Conservation (phyloP, 495 filamentous ascomycete genomes). For the Neurospora sp. region DNA sequence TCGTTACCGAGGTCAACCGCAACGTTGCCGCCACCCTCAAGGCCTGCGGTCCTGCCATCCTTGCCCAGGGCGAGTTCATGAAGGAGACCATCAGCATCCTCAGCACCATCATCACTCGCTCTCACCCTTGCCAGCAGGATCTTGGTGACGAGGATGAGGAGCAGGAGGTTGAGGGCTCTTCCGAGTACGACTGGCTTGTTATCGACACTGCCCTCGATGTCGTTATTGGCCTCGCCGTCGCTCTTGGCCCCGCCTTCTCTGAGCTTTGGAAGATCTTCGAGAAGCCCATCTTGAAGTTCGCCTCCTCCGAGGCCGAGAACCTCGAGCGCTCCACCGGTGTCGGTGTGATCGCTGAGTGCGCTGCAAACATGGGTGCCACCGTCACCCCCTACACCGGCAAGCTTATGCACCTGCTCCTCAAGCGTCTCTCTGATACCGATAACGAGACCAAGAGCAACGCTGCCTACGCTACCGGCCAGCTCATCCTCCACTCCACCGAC, state of each 20-base stretch:
- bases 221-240: slow-evolving; percentile 68
- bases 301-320: slow-evolving; percentile 63
- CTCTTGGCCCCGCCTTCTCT: slow-evolving; percentile 68
- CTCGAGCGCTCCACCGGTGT: slow-evolving; percentile 81
- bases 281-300: slow-evolving; percentile 79
- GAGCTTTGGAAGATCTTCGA: slow-evolving; percentile 91
- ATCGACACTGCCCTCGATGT: slow-evolving; percentile 92
- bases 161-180: slow-evolving; percentile 57
- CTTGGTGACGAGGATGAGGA: slow-evolving; percentile 67
- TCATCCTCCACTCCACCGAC: slow-evolving; percentile 68
- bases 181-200: slow-evolving; percentile 95
- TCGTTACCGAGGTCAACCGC: slow-evolving; percentile 91
- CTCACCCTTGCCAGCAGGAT: slow-evolving; percentile 88
- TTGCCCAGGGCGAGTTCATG: slow-evolving; percentile 58
- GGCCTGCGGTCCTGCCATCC: slow-evolving; percentile 78
- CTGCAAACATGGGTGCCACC: slow-evolving; percentile 66
- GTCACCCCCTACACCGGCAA: slow-evolving; percentile 67
- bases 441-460: slow-evolving; percentile 90
- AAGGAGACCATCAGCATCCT: slow-evolving; percentile 49
- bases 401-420: slow-evolving; percentile 71
- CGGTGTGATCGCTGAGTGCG: slow-evolving; percentile 86
- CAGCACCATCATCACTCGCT: slow-evolving; percentile 69
- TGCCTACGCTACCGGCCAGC: slow-evolving; percentile 77
- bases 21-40: slow-evolving; percentile 90
- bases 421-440: slow-evolving; percentile 83